phyloP scores from a whole-genome alignment of 306 rosid species.

The Quercus glauca region DNA sequence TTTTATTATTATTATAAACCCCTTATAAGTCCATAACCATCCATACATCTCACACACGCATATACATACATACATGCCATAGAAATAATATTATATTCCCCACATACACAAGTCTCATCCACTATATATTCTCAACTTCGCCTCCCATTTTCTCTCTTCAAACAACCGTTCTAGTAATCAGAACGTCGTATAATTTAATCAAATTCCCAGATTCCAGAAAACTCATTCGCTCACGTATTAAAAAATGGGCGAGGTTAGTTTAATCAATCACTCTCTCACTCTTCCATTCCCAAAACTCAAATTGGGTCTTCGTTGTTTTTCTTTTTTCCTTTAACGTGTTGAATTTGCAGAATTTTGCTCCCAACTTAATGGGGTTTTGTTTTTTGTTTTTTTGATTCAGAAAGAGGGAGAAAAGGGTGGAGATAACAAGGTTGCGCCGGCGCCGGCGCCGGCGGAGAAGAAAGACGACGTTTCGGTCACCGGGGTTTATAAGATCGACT shows the following conservation, averaged over 20 bases:
- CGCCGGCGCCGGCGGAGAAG: constrained; percentile 21
- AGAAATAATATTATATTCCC: neutral
- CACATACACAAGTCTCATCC: neutral
- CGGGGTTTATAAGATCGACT: constrained; percentile 62
- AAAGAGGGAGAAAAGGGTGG: constrained; percentile 44
- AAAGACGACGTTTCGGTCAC: constrained; percentile 40
- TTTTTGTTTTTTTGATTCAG: constrained; percentile 24
- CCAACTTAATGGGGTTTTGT: neutral
- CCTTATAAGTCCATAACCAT: neutral
- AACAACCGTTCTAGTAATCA: constrained; percentile 1
- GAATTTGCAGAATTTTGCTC: neutral
- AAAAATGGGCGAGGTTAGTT: constrained; percentile 68
- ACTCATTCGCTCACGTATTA: neutral
- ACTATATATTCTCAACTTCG: constrained; percentile 23
- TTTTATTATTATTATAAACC: neutral
- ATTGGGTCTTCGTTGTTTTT: neutral
- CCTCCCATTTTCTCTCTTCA: constrained; percentile 20
- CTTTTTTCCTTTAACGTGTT: neutral
- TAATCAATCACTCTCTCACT: neutral
- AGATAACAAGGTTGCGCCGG: constrained; percentile 47
- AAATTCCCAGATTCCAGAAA: too few species aligned
- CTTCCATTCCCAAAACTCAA: neutral
- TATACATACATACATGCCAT: constrained; percentile 3
- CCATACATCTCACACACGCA: neutral
- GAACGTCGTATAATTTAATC: neutral